A percentile compares a stretch with the other conserved stretches of the same genome.
Evolutionary conservation across 2,329 filamentous ascomycete species (phyloP).

Genomic region (Pseudopyrenochaeta lycopersici): DNA sequence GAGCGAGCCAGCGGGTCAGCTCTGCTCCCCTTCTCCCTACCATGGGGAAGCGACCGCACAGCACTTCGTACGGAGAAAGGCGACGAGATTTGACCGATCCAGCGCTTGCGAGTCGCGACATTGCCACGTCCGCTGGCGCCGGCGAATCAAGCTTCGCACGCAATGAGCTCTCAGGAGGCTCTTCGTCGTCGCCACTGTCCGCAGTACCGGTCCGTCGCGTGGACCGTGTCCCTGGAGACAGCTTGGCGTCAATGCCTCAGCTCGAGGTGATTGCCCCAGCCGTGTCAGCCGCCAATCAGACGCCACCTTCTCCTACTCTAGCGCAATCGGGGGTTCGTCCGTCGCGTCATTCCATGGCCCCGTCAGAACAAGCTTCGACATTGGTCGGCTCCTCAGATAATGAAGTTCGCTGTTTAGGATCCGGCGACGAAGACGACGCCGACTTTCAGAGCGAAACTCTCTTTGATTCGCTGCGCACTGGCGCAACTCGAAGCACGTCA

Average conservation of each 20-base stretch:
- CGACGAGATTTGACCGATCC: slow-evolving; percentile 50
- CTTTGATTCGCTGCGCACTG: slow-evolving; percentile 79
- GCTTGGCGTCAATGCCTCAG: slow-evolving; percentile 43
- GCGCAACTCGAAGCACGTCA: slow-evolving; percentile 71
- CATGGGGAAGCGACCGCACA: slow-evolving; percentile 51
- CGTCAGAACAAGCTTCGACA: slow-evolving; percentile 70
- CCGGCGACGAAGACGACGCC: slow-evolving; percentile 78
- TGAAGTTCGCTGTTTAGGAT: slow-evolving; percentile 70
- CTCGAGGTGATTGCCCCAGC: slow-evolving; percentile 39
- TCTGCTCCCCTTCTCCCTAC: slow-evolving; percentile 45
- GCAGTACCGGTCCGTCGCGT: slow-evolving; percentile 29
- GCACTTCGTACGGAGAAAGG: slow-evolving; percentile 46
- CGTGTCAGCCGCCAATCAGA: slow-evolving; percentile 42
- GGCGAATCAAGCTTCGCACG: slow-evolving; percentile 10
- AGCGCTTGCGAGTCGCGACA: slow-evolving; percentile 36
- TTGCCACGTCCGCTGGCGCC: slow-evolving; percentile 35
- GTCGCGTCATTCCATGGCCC: slow-evolving; percentile 63
- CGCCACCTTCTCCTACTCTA: slow-evolving; percentile 45
- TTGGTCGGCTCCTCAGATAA: slow-evolving; percentile 73
- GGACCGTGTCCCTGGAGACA: slow-evolving; percentile 29
- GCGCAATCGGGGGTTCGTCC: slow-evolving; percentile 50
- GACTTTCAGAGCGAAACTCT: slow-evolving; percentile 80
- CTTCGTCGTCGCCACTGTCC: slow-evolving; percentile 37
- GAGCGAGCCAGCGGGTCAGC: slow-evolving; percentile 42
- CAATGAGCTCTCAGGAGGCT: slow-evolving; percentile 21